phyloP scores from a whole-genome alignment of 140 eudicot species.

The Stevia rebaudiana region DNA sequence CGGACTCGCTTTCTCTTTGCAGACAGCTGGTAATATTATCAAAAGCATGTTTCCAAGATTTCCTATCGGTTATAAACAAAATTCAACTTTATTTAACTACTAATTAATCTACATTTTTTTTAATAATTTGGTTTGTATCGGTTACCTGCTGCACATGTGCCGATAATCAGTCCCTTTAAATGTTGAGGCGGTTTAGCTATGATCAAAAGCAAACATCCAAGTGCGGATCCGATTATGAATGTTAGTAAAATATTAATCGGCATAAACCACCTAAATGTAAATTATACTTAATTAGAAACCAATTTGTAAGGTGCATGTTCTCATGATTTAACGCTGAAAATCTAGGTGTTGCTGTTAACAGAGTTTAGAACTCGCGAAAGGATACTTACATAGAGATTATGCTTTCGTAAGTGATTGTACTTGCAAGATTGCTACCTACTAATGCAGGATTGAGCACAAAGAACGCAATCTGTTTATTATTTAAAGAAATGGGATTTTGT shows the following conservation, averaged over 20 bases:
- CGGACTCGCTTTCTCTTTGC: conserved; percentile 73
- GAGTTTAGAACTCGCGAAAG: no score
- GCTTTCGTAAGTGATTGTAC: conserved; percentile 45
- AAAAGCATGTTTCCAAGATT: conserved; percentile 61
- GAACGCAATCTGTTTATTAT: conserved; percentile 52
- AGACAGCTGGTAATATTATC: conserved; percentile 74
- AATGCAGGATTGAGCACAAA: conserved; percentile 72
- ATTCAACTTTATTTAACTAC: no score
- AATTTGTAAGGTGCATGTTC: no score
- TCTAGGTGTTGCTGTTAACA: no score
- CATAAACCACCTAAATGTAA: conserved; percentile 77
- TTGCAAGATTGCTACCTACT: conserved; percentile 56
- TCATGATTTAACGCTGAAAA: no score
- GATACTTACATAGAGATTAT: conserved; percentile 47
- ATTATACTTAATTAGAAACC: no score
- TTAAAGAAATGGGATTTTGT: background rate
- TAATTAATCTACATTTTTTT: background rate
- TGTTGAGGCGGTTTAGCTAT: conserved; percentile 51
- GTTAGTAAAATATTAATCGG: conserved; percentile 57
- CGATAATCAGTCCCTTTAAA: conserved; percentile 59
- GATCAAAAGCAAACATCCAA: conserved; percentile 51
- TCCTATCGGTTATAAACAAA: conserved; percentile 28
- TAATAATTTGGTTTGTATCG: background rate
- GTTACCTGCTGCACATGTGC: conserved; percentile 68
- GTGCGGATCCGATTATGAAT: conserved; percentile 52